Evolutionary conservation across 305 asterid species (phyloP).

Genomic region (Petunia hybrid): DNA sequence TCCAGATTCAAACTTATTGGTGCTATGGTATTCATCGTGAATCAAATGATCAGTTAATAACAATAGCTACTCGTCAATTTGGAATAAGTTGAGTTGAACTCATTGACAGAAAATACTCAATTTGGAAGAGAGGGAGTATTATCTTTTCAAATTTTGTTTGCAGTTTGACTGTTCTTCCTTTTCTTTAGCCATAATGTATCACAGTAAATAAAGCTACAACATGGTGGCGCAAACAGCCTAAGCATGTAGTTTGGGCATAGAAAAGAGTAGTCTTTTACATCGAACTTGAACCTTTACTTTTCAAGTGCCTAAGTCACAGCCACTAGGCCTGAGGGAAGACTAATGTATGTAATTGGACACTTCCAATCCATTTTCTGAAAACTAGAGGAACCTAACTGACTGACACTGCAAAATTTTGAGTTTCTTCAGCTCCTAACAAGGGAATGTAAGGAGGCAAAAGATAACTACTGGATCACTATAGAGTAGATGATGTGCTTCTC

Average conservation of each 20-base stretch:
- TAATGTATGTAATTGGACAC: background rate
- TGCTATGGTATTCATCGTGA: too few species aligned
- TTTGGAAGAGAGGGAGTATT: background rate
- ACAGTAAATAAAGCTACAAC: too few species aligned
- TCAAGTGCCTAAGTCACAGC: background rate
- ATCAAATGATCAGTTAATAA: too few species aligned
- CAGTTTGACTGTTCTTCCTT: too few species aligned
- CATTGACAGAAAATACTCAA: background rate
- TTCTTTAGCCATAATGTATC: too few species aligned
- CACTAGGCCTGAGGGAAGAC: background rate
- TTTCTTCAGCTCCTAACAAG: background rate
- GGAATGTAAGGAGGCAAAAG: background rate
- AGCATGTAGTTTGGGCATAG: background rate
- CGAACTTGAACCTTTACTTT: background rate
- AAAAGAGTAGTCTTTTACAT: background rate
- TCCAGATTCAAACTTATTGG: too few species aligned
- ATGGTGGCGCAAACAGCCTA: background rate
- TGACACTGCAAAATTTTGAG: too few species aligned
- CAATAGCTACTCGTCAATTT: too few species aligned
- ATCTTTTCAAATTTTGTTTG: too few species aligned
- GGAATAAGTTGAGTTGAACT: background rate
- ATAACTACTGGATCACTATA: background rate
- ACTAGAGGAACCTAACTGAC: background rate
- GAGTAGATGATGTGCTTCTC: background rate
- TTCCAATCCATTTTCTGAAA: background rate